Evolutionary conservation across 228 moss, liverwort and hornwort species (phyloP).

Genomic region (Sphagnum magellanicum): DNA sequence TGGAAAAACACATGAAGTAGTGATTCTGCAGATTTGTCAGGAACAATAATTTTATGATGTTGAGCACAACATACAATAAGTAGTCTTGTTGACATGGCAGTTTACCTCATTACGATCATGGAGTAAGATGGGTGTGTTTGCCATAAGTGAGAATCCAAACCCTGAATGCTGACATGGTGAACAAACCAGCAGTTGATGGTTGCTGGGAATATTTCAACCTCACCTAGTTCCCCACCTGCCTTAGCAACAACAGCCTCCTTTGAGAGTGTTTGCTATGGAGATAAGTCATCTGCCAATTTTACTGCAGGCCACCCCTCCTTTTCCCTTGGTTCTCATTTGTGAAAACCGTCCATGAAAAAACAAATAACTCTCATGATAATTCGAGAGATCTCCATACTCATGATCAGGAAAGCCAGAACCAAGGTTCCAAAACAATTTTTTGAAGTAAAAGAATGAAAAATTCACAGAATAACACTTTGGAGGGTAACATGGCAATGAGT

Average conservation of each 20-base stretch:
- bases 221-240: conserved; percentile 52
- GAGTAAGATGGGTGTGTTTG: conserved; percentile 32
- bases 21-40: background rate
- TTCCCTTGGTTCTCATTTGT: conserved; percentile 17
- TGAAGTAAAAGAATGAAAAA: no score
- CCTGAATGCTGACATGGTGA: conserved; percentile 26
- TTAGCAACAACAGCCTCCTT: conserved; percentile 40
- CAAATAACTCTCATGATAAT: no score
- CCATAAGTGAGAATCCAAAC: conserved; percentile 46
- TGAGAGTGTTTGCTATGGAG: conserved; percentile 70
- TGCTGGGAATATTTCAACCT: conserved; percentile 64
- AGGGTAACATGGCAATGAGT: no score
- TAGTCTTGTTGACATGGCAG: no score
- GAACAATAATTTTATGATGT: background rate
- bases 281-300: conserved; percentile 39
- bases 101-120: conserved; percentile 68
- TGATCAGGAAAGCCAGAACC: no score
- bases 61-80: background rate
- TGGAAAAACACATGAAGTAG: background rate
- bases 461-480: no score
- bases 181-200: conserved; percentile 49
- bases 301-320: conserved; percentile 33
- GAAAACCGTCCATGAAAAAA: conserved; percentile 30
- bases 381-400: no score
- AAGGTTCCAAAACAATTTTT: no score